Evolutionary conservation across 2,329 filamentous ascomycete species (phyloP), one percentile per base, ranked within the genome.

Genomic region (Trichoderma sp.): DNA sequence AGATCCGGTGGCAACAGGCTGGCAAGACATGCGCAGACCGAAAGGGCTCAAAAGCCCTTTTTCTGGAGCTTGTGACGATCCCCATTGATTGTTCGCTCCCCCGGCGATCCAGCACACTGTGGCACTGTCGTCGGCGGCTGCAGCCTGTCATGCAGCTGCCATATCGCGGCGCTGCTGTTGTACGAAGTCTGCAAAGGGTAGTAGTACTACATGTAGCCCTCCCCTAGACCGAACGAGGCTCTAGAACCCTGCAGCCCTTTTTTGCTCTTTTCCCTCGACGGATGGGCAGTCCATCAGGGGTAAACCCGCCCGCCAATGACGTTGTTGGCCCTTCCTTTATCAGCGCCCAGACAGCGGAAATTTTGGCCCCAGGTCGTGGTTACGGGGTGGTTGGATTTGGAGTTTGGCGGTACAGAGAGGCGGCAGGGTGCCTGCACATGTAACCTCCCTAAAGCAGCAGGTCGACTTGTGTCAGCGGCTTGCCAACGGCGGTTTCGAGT

Each of bases 371-470:
- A n/a, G 39, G 39, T 10, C 39, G 16, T 21, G 46, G 46, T 49
- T 49, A 49, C n/a, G 46, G 46, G 46, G 56, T 28, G 21, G 39
- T 43, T 43, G 39, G 39, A 43, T n/a, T 43, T 43, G 39, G 39
- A n/a, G 39, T 43, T 43, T 43, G 43, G 24, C 39, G 18, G 52
- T 28, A 55, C 18, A 43, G 18, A 39, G 14, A 39, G 18, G 26
- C 59, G 52, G 49, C 43, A 64, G 49, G 46, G 46, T 18, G n/a
- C 46, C 46, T 39, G 64, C 54, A 68, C 55, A 68, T 60, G 65
- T 60, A 59, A 68, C 65, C 65, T 68, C 65, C 65, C 65, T 55
- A 68, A 68, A 59, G 49, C 56, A 68, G 65, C 56, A 68, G 65
- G 65, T 68, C 30, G 32, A 28, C 16, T 24, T 34, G 24, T 46